These are phyloP conservation scores for Gliomastix tumulicola DNA, from an alignment of 2,329 filamentous ascomycete species.

Conservation along the genomic window DNA sequence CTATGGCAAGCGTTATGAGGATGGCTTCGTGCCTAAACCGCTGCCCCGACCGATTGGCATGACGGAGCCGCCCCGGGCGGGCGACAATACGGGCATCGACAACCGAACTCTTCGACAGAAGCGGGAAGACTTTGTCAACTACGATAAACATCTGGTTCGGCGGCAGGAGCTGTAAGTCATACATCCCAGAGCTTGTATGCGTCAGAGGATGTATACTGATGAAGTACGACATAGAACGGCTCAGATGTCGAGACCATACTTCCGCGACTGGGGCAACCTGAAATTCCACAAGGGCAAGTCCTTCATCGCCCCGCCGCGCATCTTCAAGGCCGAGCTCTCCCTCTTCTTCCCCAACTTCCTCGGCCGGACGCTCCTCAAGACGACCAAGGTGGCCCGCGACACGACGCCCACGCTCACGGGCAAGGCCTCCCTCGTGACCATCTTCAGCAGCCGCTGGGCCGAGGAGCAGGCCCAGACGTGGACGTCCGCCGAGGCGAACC, in stretches of 20 bases:
- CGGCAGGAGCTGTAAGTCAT: conserved; percentile 63
- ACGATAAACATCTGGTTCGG: conserved; percentile 73
- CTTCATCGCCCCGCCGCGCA: conserved; percentile 75
- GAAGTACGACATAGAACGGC: conserved; percentile 48
- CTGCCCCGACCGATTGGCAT: conserved; percentile 76
- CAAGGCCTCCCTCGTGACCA: conserved; percentile 68
- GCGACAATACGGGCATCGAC: conserved; percentile 79
- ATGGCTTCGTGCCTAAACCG: conserved; percentile 49
- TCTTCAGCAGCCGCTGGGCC: conserved; percentile 83
- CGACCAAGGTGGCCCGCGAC: conserved; percentile 43
- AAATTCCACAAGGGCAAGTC: conserved; percentile 81
- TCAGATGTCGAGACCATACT: conserved; percentile 82
- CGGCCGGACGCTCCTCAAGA: conserved; percentile 66
- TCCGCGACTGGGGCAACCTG: conserved; percentile 90
- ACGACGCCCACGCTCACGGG: conserved; percentile 71
- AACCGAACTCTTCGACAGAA: conserved; percentile 58
- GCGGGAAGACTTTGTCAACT: conserved; percentile 74
- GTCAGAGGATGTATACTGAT: neutral
- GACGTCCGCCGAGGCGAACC: conserved; percentile 57
- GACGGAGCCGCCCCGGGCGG: conserved; percentile 60
- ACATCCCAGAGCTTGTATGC: no score
- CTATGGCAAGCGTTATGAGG: conserved; percentile 47
- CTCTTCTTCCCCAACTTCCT: conserved; percentile 92
- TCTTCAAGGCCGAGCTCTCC: conserved; percentile 75
- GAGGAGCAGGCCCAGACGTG: conserved; percentile 74